Conservation (phyloP, 2,329 filamentous ascomycete genomes). For the Pyrenophora teres region DNA sequence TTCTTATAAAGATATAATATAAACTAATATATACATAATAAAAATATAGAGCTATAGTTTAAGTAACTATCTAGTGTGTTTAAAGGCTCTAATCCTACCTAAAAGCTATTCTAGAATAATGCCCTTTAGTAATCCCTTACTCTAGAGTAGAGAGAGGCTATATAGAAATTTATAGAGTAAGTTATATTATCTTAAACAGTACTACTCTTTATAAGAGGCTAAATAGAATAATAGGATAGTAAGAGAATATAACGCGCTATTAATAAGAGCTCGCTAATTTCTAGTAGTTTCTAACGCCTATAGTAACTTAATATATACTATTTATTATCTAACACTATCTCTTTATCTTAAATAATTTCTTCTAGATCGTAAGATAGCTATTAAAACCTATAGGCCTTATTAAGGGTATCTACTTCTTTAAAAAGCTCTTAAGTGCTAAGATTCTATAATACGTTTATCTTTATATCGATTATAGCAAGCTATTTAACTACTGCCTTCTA, state of each 20-base stretch:
- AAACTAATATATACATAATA: too few relatives aligned
- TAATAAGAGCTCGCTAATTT: background rate
- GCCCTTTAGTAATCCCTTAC: background rate
- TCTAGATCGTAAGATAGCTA: background rate
- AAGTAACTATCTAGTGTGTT: background rate
- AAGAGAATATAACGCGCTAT: background rate
- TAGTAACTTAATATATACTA: background rate
- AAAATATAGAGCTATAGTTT: too few relatives aligned
- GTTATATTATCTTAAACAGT: background rate
- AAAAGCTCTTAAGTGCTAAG: background rate
- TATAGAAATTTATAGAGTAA: background rate
- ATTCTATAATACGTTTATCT: background rate
- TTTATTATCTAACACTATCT: background rate
- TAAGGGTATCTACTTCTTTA: background rate
- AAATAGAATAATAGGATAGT: background rate
- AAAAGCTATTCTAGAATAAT: background rate
- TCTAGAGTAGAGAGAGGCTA: background rate
- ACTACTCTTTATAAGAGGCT: background rate
- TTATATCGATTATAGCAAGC: background rate
- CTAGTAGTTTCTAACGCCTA: background rate
- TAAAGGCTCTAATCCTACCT: background rate
- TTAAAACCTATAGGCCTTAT: background rate
- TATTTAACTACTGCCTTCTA: background rate
- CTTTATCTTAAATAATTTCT: background rate
- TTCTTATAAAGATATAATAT: too few relatives aligned